phyloP scores from a whole-genome alignment of 116 monocot genomes.

The Posidonia oceanica region DNA sequence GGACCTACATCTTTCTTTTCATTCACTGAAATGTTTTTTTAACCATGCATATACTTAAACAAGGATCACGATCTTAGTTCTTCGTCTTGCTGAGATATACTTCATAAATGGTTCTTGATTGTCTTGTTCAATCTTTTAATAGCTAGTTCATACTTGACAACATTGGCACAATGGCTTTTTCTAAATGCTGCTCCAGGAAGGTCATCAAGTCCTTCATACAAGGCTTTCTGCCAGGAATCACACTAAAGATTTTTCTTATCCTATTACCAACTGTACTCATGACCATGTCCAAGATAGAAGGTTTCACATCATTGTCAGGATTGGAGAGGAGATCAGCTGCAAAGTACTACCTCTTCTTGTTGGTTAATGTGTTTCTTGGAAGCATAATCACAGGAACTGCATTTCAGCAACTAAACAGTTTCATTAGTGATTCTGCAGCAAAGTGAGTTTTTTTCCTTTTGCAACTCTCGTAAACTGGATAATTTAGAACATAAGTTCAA shows the following conservation, averaged over 20 bases:
- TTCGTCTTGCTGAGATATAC: background rate
- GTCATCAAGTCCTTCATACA: slow-evolving; percentile 71
- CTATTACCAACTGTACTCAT: slow-evolving; percentile 77
- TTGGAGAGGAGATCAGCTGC: slow-evolving; percentile 77
- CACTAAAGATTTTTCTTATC: slow-evolving; percentile 77
- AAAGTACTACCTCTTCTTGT: slow-evolving; percentile 75
- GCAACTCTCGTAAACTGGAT: no score
- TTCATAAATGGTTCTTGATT: no score
- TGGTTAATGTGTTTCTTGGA: slow-evolving; percentile 90
- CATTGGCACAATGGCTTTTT: background rate
- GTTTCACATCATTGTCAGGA: slow-evolving; percentile 52
- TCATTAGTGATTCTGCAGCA: slow-evolving; percentile 63
- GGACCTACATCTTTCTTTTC: no score
- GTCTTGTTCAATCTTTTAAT: no score
- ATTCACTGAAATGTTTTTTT: no score
- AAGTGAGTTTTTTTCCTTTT: slow-evolving; percentile 32
- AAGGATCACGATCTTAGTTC: background rate
- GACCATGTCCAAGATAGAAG: slow-evolving; percentile 92
- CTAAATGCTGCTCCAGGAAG: slow-evolving; percentile 26
- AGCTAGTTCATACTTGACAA: no score
- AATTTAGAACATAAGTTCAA: no score
- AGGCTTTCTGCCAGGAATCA: slow-evolving; percentile 89
- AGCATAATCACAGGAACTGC: slow-evolving; percentile 90
- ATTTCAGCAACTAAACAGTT: slow-evolving; percentile 70
- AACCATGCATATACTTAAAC: no score